Evolutionary conservation across 164 flowering plant species (phyloP), one percentile per base, ranked within the genome.

Genomic region (Dillenia turbinata): DNA sequence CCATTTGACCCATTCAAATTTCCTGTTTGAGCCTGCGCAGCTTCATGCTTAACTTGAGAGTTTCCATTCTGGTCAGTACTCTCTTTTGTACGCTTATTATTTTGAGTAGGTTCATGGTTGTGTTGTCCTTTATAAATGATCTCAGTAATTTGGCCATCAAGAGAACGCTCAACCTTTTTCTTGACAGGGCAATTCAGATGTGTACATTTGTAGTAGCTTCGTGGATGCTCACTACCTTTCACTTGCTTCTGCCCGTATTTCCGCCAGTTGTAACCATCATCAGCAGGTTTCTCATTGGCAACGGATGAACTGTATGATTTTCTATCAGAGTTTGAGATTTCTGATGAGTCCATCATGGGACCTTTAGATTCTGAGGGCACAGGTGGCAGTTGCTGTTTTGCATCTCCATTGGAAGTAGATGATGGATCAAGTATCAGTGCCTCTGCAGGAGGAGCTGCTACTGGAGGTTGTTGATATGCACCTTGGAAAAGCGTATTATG

Each of bases 201-300:
- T 12, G 96, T 85, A 58, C 99, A 94, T 71, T 87, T 91, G 72
- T 94, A 94, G 66, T 94, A 94, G 77, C 97, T 91, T 57, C 97
- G 76, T 51, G 97, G 97, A 75, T 67, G 88, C 60, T 88, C 97
- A 66, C 93, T 88, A 9, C 93, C 95, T 69, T 94, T 94, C 54
- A 94, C 97, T 64, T 85, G 93, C 77, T 94, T 91, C 81, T 91
- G 97, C 52, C 99, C 99, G 73, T 91, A 94, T 63, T 94, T 94
- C 58, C 97, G 74, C 99, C 99, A 94, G 69, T 94, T 89, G 66
- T 80, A 91, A 64, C 97, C 96, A 77, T 94, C 99, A 68, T 77
- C 81, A 7, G 69, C 75, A 54, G 92, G 92, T 66, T 84, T 91
- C 69, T 89, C 92, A 49, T 75, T 73, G 53, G 73, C 66, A 51